These are phyloP conservation scores for Metarhizium rileyi DNA, from an alignment of 2,329 filamentous ascomycete genomes.

Conservation along the genomic window DNA sequence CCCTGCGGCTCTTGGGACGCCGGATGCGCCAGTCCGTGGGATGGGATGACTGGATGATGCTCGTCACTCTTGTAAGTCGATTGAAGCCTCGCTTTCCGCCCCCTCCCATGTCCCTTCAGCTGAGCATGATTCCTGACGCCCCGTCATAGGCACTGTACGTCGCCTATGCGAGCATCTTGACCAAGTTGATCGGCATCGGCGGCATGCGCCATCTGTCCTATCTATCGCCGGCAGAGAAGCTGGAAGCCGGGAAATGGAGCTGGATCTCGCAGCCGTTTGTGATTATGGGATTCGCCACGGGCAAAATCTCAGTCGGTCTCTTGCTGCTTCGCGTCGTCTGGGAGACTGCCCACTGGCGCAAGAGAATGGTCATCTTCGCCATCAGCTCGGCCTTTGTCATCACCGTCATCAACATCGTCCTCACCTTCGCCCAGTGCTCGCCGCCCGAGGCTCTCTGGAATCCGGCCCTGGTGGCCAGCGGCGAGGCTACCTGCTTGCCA, in stretches of 20 bases:
- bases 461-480: background rate
- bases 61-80: constrained; percentile 3
- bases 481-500: background rate
- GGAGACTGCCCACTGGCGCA: constrained; percentile 6
- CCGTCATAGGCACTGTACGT: background rate
- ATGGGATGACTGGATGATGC: constrained; percentile 7
- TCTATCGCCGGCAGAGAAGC: background rate
- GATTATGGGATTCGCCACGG: constrained; percentile 4
- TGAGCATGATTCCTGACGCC: background rate
- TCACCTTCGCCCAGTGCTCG: constrained; percentile 6
- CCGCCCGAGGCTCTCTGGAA: constrained; percentile 2
- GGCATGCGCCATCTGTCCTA: constrained; percentile 1
- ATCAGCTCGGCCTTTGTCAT: background rate
- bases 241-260: background rate
- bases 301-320: constrained; percentile 5
- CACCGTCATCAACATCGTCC: background rate
- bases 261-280: constrained; percentile 6
- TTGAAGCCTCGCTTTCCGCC: too few species aligned
- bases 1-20: constrained; percentile 4
- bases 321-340: constrained; percentile 5
- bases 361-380: background rate
- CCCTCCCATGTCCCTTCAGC: background rate
- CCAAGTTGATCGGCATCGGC: background rate
- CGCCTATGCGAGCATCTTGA: background rate
- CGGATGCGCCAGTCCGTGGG: background rate